Evolutionary conservation across 2,329 filamentous ascomycete species (phyloP).

Genomic region (Clarireedia hainanense): DNA sequence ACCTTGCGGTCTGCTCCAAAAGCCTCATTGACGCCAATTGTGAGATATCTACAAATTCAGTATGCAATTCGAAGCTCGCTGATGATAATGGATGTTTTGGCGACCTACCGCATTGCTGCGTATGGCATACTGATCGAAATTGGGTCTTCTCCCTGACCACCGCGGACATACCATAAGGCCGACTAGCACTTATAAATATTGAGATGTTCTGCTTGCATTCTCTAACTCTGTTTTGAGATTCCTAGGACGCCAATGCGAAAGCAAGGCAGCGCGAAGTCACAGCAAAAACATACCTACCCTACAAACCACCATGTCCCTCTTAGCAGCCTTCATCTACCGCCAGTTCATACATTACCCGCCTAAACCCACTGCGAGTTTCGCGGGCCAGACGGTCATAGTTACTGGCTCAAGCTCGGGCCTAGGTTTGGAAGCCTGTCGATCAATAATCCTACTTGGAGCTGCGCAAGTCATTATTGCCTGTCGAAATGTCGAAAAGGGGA

Average conservation of each 20-base stretch:
- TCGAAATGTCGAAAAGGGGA: constrained; percentile 15
- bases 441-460: constrained; percentile 27
- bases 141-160: too few species aligned
- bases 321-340: not conserved
- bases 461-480: constrained; percentile 24
- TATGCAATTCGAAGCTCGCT: not conserved
- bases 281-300: not conserved
- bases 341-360: not conserved
- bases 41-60: too few species aligned
- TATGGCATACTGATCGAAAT: not conserved
- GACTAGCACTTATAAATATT: too few species aligned
- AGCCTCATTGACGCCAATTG: not conserved
- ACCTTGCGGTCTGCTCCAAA: not conserved
- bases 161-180: too few species aligned
- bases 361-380: constrained; percentile 8
- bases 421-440: constrained; percentile 36
- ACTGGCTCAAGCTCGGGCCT: constrained; percentile 44
- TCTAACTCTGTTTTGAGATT: too few species aligned
- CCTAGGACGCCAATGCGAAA: too few species aligned
- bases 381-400: constrained; percentile 33
- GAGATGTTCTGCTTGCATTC: too few species aligned
- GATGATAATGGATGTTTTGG: too few species aligned
- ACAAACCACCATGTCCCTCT: not conserved
- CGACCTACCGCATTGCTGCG: not conserved
- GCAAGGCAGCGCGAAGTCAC: too few species aligned